Conservation (phyloP, 1,284 basidiomycete species). For the Pseudozyma flocculosa region DNA sequence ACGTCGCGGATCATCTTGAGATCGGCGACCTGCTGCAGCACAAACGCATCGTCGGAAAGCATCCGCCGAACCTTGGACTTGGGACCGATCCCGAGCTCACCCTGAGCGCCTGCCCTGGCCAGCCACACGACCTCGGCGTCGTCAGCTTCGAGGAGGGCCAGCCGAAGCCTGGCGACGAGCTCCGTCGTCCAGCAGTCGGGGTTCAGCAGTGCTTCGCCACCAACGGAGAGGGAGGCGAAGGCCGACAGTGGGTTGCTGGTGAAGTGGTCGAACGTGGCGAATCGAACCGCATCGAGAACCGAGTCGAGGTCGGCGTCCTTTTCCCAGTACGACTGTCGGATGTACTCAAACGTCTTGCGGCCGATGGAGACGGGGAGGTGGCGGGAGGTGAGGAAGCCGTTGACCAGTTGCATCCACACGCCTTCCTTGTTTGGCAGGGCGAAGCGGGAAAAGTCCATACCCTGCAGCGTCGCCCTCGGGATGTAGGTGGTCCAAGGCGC, state of each 20-base stretch:
- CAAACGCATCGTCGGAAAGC: slow-evolving; percentile 10
- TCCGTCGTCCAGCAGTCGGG: slow-evolving; percentile 26
- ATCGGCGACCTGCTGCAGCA: slow-evolving; percentile 11
- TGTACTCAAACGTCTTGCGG: slow-evolving; percentile 35
- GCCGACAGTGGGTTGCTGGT: slow-evolving; percentile 35
- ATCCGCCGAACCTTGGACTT: too few species aligned
- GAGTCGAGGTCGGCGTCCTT: slow-evolving; percentile 35
- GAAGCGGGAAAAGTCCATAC: slow-evolving; percentile 34
- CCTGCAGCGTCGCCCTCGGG: slow-evolving; percentile 21
- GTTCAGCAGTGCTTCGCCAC: slow-evolving; percentile 14
- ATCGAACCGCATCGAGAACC: slow-evolving; percentile 28
- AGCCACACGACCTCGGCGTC: slow-evolving; percentile 1
- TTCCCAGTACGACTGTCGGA: slow-evolving; percentile 44
- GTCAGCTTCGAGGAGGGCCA: slow-evolving; percentile 16
- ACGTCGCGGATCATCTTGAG: slow-evolving; percentile 15
- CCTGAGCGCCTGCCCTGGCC: too few species aligned
- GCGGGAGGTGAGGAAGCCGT: slow-evolving; percentile 27
- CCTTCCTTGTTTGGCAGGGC: slow-evolving; percentile 32
- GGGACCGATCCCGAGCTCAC: too few species aligned
- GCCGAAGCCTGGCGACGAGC: slow-evolving; percentile 22
- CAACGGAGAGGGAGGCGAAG: slow-evolving; percentile 10
- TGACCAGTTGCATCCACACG: slow-evolving; percentile 38
- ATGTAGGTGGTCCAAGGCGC: slow-evolving; percentile 38
- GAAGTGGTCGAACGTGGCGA: slow-evolving; percentile 39
- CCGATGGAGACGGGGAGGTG: slow-evolving; percentile 27